Evolutionary conservation across 2,329 filamentous ascomycete species (phyloP).

Genomic region (Claviceps pusilla): DNA sequence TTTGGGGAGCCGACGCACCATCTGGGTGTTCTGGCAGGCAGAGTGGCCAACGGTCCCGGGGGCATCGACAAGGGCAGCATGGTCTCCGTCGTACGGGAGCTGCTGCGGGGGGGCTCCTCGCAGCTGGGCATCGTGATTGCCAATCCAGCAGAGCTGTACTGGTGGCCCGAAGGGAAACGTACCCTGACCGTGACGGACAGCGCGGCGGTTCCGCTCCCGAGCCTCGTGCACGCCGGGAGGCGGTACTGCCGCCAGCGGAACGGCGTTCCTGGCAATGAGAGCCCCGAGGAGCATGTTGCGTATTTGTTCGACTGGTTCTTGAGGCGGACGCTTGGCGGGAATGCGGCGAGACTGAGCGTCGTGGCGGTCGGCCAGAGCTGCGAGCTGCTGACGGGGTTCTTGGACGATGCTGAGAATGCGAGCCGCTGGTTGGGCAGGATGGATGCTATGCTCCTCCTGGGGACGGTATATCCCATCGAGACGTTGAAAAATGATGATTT

Average conservation of each 20-base stretch:
- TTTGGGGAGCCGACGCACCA: conserved; percentile 60
- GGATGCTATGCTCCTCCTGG: conserved; percentile 34
- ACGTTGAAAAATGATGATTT: conserved; percentile 30
- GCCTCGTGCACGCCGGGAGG: conserved; percentile 42
- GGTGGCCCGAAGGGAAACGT: conserved; percentile 50
- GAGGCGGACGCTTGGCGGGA: conserved; percentile 26
- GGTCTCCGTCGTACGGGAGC: conserved; percentile 42
- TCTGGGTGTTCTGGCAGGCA: conserved; percentile 59
- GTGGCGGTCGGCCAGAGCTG: conserved; percentile 57
- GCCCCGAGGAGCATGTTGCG: conserved; percentile 43
- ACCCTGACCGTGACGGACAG: conserved; percentile 46
- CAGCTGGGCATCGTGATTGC: conserved; percentile 54
- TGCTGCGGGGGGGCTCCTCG: conserved; percentile 25
- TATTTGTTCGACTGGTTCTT: conserved; percentile 54
- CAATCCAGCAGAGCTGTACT: conserved; percentile 64
- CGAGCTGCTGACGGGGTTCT: conserved; percentile 39
- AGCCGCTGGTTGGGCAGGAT: conserved; percentile 26
- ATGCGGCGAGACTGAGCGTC: conserved; percentile 46
- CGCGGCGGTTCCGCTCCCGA: conserved; percentile 43
- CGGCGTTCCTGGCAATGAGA: conserved; percentile 43
- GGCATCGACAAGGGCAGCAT: conserved; percentile 58
- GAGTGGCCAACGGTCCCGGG: conserved; percentile 45
- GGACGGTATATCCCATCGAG: conserved; percentile 26
- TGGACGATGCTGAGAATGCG: conserved; percentile 42
- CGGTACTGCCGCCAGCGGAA: conserved; percentile 42